Evolutionary conservation across 345 rosid genomes (phyloP), one percentile per base, ranked within the genome.

Genomic region (Gossypium turneri): DNA sequence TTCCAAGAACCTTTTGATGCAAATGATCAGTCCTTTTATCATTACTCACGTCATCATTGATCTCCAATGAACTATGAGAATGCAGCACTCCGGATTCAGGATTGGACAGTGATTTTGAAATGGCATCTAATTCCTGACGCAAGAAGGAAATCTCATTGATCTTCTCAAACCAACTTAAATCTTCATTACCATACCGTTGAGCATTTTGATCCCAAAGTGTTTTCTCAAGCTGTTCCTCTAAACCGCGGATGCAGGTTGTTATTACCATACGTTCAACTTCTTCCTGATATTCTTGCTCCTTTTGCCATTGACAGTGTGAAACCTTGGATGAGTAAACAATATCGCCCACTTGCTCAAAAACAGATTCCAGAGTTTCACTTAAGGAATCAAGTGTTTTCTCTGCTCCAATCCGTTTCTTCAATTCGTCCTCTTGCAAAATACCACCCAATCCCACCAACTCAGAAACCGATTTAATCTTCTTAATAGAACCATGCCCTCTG

Each of bases 121-220:
- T 82, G 66, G 79, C 76, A 78, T 84, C 93, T 65, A 95, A 75
- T 80, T 95, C 97, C 76, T 86, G 85, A 47, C 90, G 91, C 81
- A 95, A 81, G 75, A 78, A 73, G 17, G 87, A 86, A 65, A 96
- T 79, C 79, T 92, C 92, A 75, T 89, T 84, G 29, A 86, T 72
- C 79, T 79, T 88, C 73, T 87, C 83, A 51, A 71, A 71, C 76
- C 82, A 81, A 20, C 67, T 73, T 63, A 83, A 44, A 80, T 78
- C 82, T 70, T 77, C 83, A 45, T 76, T 70, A 51, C 74, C 78
- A 77, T 61, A 77, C 78, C 75, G 73, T 56, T 22, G 72, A 59
- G 83, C 78, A 81, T 82, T 81, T 78, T 80, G 85, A 66, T 79
- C 84, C 85, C 81, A 70, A 34, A 84, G 53, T 69, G 60, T 84